phyloP scores from a whole-genome alignment of 169 alveolate species.

The Eimeria necatrix region DNA sequence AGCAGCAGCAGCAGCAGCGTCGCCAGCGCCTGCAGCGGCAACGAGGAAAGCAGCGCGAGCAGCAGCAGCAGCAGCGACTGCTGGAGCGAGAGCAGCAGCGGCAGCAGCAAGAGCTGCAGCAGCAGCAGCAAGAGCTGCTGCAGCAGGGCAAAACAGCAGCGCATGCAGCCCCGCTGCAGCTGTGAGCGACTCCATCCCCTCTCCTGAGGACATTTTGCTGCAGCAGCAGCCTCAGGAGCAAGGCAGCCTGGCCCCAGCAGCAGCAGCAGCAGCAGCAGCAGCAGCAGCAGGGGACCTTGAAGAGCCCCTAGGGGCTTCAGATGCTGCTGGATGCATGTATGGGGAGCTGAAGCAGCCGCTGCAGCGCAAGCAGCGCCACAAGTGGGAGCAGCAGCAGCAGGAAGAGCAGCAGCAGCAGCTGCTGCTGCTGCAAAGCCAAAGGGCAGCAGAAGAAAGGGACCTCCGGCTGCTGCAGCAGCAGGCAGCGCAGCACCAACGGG shows the following conservation, averaged over 20 bases:
- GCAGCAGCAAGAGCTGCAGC: no score
- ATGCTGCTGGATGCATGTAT: background rate
- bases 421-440: conserved; percentile 15
- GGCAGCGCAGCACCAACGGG: conserved; percentile 30
- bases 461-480: background rate
- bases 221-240: conserved; percentile 1
- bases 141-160: background rate
- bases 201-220: background rate
- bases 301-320: background rate
- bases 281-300: background rate
- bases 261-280: no score
- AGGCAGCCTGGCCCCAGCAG: no score
- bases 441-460: background rate
- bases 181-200: no score
- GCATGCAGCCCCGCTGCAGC: no score
- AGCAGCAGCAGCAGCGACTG: background rate
- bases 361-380: background rate
- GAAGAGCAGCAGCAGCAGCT: conserved; percentile 31
- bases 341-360: no score
- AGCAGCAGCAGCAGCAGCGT: conserved; percentile 9
- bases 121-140: no score
- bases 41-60: background rate
- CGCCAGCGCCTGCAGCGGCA: background rate
- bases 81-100: background rate
- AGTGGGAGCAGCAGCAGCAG: conserved; percentile 49